Conservation (phyloP, 345 rosid genomes). For the Zanthoxylum bungeanum region DNA sequence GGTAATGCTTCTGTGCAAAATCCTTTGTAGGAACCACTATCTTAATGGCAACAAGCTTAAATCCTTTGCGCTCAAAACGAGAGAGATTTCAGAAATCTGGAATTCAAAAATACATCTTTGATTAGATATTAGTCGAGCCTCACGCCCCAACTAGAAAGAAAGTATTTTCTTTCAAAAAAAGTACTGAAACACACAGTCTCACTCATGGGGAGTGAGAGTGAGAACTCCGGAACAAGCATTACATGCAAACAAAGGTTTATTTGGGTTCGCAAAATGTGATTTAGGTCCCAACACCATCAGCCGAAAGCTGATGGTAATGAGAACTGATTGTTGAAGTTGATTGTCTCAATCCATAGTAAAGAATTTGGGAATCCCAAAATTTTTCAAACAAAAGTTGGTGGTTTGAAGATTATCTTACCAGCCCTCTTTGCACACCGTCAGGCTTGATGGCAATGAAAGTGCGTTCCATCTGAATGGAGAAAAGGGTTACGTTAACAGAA, state of each 20-base stretch:
- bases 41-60: constrained; percentile 93
- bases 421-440: constrained; percentile 95
- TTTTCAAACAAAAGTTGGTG: neutral
- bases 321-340: constrained; percentile 1
- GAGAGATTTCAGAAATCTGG: constrained; percentile 88
- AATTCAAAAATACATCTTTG: constrained; percentile 1
- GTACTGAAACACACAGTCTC: neutral
- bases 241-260: neutral
- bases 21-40: constrained; percentile 75
- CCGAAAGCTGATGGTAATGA: neutral
- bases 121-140: neutral
- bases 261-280: neutral
- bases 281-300: neutral
- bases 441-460: constrained; percentile 99
- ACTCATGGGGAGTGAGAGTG: neutral
- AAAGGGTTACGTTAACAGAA: neutral
- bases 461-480: constrained; percentile 63
- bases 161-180: neutral
- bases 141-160: neutral
- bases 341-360: constrained; percentile 5
- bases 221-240: neutral
- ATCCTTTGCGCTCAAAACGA: constrained; percentile 96
- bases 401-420: constrained; percentile 48
- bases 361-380: neutral
- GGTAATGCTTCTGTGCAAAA: constrained; percentile 87